Conservation (phyloP, 1,284 basidiomycete genomes). For the Apiotrichum gracile region DNA sequence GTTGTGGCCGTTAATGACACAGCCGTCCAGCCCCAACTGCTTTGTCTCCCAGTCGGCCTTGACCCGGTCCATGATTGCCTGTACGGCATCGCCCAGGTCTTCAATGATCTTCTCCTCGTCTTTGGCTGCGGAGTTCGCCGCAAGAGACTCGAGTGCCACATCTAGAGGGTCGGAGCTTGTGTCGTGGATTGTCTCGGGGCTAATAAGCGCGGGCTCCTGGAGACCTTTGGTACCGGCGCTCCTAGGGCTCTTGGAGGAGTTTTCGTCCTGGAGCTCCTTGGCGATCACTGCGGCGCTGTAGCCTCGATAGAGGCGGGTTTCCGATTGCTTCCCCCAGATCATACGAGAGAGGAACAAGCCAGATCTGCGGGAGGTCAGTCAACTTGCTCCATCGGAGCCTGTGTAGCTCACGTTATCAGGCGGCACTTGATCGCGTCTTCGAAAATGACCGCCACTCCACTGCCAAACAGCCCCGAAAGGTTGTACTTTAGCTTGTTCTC, state of each 20-base stretch:
- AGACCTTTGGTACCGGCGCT: not conserved
- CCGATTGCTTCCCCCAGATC: conserved; percentile 44
- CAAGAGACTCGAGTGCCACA: too few relatives aligned
- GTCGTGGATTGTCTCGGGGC: too few relatives aligned
- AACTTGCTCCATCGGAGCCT: too few relatives aligned
- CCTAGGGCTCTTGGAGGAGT: not conserved
- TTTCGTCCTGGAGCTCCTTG: conserved; percentile 4
- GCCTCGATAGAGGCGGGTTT: conserved; percentile 50
- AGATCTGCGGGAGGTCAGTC: conserved; percentile 18
- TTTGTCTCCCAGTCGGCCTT: not conserved
- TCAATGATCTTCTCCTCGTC: too few relatives aligned
- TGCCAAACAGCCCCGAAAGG: conserved; percentile 42
- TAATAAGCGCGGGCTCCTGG: too few relatives aligned
- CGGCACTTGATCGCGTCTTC: conserved; percentile 50
- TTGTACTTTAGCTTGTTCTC: conserved; percentile 53
- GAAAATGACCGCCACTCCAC: conserved; percentile 49
- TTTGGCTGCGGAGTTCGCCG: too few relatives aligned
- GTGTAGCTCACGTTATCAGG: conserved; percentile 49
- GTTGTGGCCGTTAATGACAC: conserved; percentile 40
- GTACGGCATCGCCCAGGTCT: too few relatives aligned
- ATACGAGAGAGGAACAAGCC: conserved; percentile 40
- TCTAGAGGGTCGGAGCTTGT: not conserved
- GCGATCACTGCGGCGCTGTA: conserved; percentile 44
- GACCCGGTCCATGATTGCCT: too few relatives aligned
- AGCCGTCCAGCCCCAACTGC: conserved; percentile 34